A percentile compares a stretch with the other conserved stretches of the same genome.
These are phyloP conservation scores for Ceratocystis cacaofunesta DNA, from an alignment of 2,329 filamentous ascomycete species.

Conservation along the genomic window DNA sequence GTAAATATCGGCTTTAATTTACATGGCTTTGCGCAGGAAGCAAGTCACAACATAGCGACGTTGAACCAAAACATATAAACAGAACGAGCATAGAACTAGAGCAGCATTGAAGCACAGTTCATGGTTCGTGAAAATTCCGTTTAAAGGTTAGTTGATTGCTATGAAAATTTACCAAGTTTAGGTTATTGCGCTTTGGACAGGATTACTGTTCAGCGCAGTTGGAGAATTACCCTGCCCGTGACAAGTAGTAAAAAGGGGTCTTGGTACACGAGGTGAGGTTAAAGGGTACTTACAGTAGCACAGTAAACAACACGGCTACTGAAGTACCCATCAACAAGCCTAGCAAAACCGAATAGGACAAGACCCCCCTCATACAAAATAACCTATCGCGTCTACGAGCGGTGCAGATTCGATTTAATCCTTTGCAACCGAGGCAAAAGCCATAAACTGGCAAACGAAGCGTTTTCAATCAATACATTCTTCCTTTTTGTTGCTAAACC, in stretches of 20 bases:
- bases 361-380: neutral
- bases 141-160: neutral
- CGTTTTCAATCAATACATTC: conserved; percentile 5
- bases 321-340: neutral
- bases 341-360: neutral
- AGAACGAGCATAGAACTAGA: neutral
- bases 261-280: neutral
- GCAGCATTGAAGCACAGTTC: neutral
- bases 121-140: neutral
- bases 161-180: too few species aligned
- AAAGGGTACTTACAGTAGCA: neutral
- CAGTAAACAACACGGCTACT: neutral
- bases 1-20: neutral
- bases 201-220: neutral
- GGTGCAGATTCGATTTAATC: neutral
- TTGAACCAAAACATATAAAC: neutral
- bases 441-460: neutral
- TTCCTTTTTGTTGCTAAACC: conserved; percentile 1
- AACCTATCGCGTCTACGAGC: neutral
- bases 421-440: conserved; percentile 7
- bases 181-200: neutral
- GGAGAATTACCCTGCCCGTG: neutral
- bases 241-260: neutral
- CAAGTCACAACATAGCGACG: neutral
- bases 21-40: neutral